A percentile compares a stretch with the other conserved stretches of the same genome.
phyloP scores from a whole-genome alignment of 2,329 filamentous ascomycete genomes.

The Cladosporium sp. region DNA sequence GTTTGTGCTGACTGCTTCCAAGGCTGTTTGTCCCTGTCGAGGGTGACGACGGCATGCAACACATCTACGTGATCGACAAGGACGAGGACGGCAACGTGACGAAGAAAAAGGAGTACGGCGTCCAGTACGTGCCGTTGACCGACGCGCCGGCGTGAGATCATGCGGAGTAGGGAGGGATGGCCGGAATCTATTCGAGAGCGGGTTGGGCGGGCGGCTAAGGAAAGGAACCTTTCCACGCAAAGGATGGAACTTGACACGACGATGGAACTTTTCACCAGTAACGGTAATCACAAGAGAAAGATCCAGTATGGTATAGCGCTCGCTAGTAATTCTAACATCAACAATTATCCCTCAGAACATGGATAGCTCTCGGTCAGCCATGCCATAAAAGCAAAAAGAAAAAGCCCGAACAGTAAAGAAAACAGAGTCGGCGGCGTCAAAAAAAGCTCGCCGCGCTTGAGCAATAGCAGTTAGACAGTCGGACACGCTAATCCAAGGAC shows the following conservation, averaged over 20 bases:
- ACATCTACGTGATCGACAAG: slow-evolving; percentile 71
- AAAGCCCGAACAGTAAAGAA: background rate
- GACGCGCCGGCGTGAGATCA: slow-evolving; percentile 51
- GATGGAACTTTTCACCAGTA: too few relatives aligned
- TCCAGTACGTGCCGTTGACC: slow-evolving; percentile 71
- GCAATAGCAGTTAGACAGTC: background rate
- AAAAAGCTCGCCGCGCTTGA: background rate
- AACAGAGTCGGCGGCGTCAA: background rate
- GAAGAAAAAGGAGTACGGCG: slow-evolving; percentile 59
- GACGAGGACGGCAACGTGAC: slow-evolving; percentile 55
- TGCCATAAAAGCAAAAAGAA: slow-evolving; percentile 6
- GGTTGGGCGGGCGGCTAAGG: too few relatives aligned
- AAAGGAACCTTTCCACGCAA: too few relatives aligned
- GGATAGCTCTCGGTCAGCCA: background rate
- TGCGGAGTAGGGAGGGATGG: slow-evolving; percentile 1
- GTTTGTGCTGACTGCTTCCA: background rate
- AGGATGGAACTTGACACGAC: too few relatives aligned
- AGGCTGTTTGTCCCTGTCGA: slow-evolving; percentile 74
- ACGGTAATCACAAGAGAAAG: background rate
- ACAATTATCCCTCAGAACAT: background rate
- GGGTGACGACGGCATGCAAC: slow-evolving; percentile 46
- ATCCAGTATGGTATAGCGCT: slow-evolving; percentile 14
- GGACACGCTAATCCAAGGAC: background rate
- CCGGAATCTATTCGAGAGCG: too few relatives aligned
- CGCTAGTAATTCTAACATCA: slow-evolving; percentile 13